Conservation (phyloP, 2,329 filamentous ascomycete species). For the Ceratocystis papillata region DNA sequence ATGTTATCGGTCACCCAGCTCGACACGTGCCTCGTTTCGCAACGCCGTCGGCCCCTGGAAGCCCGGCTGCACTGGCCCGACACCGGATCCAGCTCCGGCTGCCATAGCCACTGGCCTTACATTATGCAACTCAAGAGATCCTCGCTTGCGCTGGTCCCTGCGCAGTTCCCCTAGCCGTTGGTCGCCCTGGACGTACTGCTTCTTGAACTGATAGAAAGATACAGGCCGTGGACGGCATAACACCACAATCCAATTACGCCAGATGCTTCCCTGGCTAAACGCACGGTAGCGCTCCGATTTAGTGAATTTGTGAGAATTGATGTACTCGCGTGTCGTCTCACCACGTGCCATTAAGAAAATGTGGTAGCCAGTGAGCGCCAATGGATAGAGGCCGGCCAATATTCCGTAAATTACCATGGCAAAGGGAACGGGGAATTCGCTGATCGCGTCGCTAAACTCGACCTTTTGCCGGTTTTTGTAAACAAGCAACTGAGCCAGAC, state of each 20-base stretch:
- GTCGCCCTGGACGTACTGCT: slow-evolving; percentile 64
- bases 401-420: slow-evolving; percentile 79
- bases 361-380: slow-evolving; percentile 77
- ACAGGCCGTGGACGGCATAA: slow-evolving; percentile 74
- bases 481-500: slow-evolving; percentile 67
- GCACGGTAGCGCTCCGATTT: slow-evolving; percentile 86
- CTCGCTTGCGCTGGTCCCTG: slow-evolving; percentile 35
- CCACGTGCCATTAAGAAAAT: slow-evolving; percentile 81
- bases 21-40: slow-evolving; percentile 27
- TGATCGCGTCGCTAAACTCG: slow-evolving; percentile 57
- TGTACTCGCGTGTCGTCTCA: slow-evolving; percentile 90
- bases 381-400: slow-evolving; percentile 66
- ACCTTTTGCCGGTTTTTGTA: slow-evolving; percentile 55
- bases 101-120: slow-evolving; percentile 27
- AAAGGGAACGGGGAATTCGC: slow-evolving; percentile 67
- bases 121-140: slow-evolving; percentile 58
- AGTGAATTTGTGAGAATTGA: slow-evolving; percentile 90
- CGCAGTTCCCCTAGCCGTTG: slow-evolving; percentile 58
- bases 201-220: slow-evolving; percentile 82
- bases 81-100: slow-evolving; percentile 23
- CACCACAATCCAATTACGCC: slow-evolving; percentile 72
- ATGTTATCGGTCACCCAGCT: not conserved
- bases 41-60: slow-evolving; percentile 47
- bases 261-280: slow-evolving; percentile 65
- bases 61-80: slow-evolving; percentile 30